phyloP scores from a whole-genome alignment of 306 rosid genomes.

The Ormosia emarginata region DNA sequence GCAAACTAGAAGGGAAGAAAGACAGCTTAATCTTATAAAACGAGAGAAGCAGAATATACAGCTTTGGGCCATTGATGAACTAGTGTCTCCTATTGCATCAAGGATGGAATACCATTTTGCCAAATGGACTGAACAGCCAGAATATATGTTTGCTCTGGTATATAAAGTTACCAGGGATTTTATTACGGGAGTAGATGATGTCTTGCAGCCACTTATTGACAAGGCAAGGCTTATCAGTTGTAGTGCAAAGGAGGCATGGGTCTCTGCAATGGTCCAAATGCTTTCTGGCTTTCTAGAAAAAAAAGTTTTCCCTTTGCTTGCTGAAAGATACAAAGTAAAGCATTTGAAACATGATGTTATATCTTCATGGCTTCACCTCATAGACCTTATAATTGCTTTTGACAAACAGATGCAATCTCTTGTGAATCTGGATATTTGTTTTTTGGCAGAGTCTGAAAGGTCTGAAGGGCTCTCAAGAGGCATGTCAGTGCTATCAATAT shows the following conservation, averaged over 20 bases:
- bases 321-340: conserved; percentile 46
- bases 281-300: conserved; percentile 64
- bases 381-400: conserved; percentile 52
- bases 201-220: conserved; percentile 79
- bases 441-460: conserved; percentile 43
- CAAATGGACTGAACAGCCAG: conserved; percentile 75
- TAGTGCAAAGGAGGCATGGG: conserved; percentile 86
- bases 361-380: conserved; percentile 66
- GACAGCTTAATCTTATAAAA: conserved; percentile 36
- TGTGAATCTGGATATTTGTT: conserved; percentile 43
- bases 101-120: conserved; percentile 67
- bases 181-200: conserved; percentile 65
- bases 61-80: conserved; percentile 79
- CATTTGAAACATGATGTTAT: conserved; percentile 44
- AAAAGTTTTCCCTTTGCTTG: conserved; percentile 45
- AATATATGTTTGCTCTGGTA: conserved; percentile 60
- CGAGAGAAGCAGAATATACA: conserved; percentile 28
- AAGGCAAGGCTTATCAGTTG: conserved; percentile 59
- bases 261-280: conserved; percentile 60
- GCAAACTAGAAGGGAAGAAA: conserved; percentile 55
- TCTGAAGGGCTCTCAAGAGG: conserved; percentile 43
- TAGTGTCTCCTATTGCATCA: conserved; percentile 71
- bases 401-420: conserved; percentile 66
- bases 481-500: conserved; percentile 53
- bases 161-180: conserved; percentile 59